Evolutionary conservation across 2,329 filamentous ascomycete genomes (phyloP), one percentile per base, ranked within the genome.

Genomic region (Trichoderma koningii): DNA sequence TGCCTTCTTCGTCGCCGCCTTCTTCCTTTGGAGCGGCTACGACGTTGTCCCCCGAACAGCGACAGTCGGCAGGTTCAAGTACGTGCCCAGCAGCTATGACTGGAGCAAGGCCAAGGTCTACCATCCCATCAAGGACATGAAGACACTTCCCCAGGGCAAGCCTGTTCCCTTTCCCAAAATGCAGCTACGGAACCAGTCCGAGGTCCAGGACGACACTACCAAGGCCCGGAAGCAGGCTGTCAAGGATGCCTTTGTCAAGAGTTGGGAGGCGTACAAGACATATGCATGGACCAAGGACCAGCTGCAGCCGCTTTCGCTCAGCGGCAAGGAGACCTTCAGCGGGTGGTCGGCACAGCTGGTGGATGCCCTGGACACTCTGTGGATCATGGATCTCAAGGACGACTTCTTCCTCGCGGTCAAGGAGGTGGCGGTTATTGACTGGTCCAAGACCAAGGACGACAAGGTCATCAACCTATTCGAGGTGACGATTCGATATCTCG

Each of bases 321-420:
- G 74, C 48, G 81, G 77, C 51, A 79, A 75, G 64, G 80, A 83
- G 66, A 76, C 73, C 1, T 83, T 86, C 69, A 81, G 79, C 10
- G 82, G 83, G 50, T 87, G 85, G 79, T 82, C 80, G 19, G 86
- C 85, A 1, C 86, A 85, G 45, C 72, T 88, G 45, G 81, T 88
- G 44, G 86, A 88, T 73, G 78, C 82, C 0, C 75, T 88, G 65
- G 86, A 88, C 68, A 84, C 84, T 1, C 76, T 88, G 2, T 83
- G 80, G 78, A 86, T 88, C 66, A 84, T 88, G 82, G 85, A 79
- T 15, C 70, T 88, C 68, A 78, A 82, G 52, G 77, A 81, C 12
- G 86, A 88, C 63, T 87, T 88, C 68, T 72, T 76, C 52, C 72
- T 79, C 60, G 85, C 85, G 3, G 80, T 87, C 28, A 68, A 72